Conservation (phyloP, 805 yeast genomes). For the Candida schatavii region DNA sequence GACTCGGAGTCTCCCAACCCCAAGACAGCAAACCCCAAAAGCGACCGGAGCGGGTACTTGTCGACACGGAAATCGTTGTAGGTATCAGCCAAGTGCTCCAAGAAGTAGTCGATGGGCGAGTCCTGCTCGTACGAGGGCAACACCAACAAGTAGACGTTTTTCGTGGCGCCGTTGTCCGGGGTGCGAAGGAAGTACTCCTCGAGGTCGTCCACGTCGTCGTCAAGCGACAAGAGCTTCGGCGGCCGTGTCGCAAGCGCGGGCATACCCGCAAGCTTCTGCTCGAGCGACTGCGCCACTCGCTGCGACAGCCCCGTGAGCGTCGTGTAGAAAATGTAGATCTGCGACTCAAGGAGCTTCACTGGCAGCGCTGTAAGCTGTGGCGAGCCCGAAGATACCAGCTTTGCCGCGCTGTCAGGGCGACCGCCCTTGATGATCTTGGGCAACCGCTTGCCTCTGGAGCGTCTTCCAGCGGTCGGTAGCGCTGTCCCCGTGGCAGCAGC, state of each 20-base stretch:
- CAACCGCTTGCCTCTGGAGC: conserved; percentile 25
- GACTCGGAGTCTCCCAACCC: conserved; percentile 88
- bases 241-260: conserved; percentile 22
- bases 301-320: conserved; percentile 83
- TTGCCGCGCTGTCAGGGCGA: conserved; percentile 16
- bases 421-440: conserved; percentile 43
- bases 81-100: conserved; percentile 78
- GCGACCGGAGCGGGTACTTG: conserved; percentile 65
- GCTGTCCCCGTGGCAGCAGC: neutral
- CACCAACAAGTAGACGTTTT: conserved; percentile 65
- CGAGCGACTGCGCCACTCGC: conserved; percentile 57
- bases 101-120: conserved; percentile 84
- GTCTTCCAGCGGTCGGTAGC: conserved; percentile 19
- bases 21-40: conserved; percentile 79
- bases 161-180: conserved; percentile 38
- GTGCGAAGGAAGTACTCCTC: conserved; percentile 75
- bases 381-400: conserved; percentile 15
- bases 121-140: conserved; percentile 91
- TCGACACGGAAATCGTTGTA: conserved; percentile 83
- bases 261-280: conserved; percentile 30
- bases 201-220: conserved; percentile 76
- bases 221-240: conserved; percentile 65
- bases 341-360: conserved; percentile 47
- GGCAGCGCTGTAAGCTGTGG: conserved; percentile 41
- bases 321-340: conserved; percentile 71